These are phyloP conservation scores for Meyerozyma carpophila DNA, from an alignment of 1,139 yeast species.

Conservation along the genomic window DNA sequence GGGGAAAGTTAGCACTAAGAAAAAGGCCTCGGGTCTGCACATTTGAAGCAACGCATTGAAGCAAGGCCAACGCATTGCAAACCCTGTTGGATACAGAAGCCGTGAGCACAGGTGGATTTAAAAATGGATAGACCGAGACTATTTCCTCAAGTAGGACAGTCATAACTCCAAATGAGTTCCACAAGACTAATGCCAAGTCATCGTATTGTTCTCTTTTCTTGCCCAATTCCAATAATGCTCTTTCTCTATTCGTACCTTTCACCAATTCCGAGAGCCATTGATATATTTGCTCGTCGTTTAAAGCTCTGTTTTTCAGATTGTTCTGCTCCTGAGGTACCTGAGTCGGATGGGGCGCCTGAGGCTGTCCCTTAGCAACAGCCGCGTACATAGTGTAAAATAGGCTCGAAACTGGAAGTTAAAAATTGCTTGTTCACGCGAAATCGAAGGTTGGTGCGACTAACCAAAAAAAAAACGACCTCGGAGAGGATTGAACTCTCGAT, in stretches of 20 bases:
- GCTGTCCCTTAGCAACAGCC: neutral
- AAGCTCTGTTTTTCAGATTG: constrained; percentile 38
- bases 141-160: constrained; percentile 87
- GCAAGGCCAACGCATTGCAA: constrained; percentile 88
- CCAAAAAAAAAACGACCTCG: constrained; percentile 4
- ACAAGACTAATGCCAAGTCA: constrained; percentile 84
- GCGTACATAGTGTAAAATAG: neutral
- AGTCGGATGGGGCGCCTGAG: neutral
- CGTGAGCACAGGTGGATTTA: constrained; percentile 82
- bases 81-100: constrained; percentile 90
- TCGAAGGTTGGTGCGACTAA: neutral
- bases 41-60: constrained; percentile 96
- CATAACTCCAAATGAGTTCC: constrained; percentile 98
- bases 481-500: constrained; percentile 5
- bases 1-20: constrained; percentile 84
- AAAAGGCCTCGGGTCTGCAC: constrained; percentile 82
- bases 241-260: constrained; percentile 86
- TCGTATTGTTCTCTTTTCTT: constrained; percentile 93
- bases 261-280: constrained; percentile 88
- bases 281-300: constrained; percentile 82
- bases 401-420: neutral
- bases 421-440: neutral
- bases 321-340: neutral
- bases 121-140: constrained; percentile 79
- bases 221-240: constrained; percentile 86